Conservation (phyloP, 768 basidiomycete species). For the Termitomyces sp. region DNA sequence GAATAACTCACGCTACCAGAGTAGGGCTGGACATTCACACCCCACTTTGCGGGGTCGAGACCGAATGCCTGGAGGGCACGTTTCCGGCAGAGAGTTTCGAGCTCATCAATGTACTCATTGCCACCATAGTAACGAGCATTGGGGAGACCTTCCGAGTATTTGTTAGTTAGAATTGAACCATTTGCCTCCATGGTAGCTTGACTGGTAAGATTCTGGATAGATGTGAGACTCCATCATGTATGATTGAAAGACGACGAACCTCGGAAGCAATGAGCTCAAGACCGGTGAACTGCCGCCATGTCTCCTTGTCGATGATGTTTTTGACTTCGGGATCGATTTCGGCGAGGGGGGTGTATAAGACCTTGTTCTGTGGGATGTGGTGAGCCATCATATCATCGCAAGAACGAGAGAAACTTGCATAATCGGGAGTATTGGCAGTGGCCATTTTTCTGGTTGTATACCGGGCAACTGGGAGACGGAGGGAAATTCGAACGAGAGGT, state of each 20-base stretch:
- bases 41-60: conserved; percentile 90
- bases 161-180: conserved; percentile 98
- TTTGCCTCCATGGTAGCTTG: conserved; percentile 96
- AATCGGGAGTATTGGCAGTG: conserved; percentile 51
- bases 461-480: conserved; percentile 22
- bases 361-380: conserved; percentile 66
- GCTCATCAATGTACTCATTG: conserved; percentile 96
- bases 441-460: conserved; percentile 49
- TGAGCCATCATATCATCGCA: neutral
- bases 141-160: conserved; percentile 99
- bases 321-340: conserved; percentile 93
- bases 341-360: conserved; percentile 80
- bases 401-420: conserved; percentile 35
- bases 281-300: conserved; percentile 96
- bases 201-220: conserved; percentile 85
- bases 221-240: conserved; percentile 4
- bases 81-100: conserved; percentile 91
- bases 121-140: conserved; percentile 95
- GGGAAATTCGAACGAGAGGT: conserved; percentile 28
- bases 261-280: conserved; percentile 99
- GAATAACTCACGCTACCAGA: conserved; percentile 71
- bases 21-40: conserved; percentile 99
- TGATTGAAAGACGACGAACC: conserved; percentile 38
- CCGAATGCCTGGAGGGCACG: conserved; percentile 95
- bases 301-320: conserved; percentile 98